Conservation (phyloP, 1,284 basidiomycete species). For the Moesziomyces parantarcticus region DNA sequence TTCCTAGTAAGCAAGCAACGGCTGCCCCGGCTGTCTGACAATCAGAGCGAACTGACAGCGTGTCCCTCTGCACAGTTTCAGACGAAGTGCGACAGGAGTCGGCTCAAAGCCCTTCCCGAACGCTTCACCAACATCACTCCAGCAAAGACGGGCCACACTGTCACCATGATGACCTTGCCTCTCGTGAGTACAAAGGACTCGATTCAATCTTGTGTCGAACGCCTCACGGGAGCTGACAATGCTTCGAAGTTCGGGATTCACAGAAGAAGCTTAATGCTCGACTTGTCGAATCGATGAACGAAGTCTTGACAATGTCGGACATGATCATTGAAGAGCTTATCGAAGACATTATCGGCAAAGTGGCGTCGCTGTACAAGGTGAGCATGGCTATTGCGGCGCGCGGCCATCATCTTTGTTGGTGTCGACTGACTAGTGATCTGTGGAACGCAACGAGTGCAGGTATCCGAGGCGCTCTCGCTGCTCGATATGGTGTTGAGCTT, state of each 20-base stretch:
- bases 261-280: conserved; percentile 82
- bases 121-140: conserved; percentile 76
- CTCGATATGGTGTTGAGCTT: conserved; percentile 56
- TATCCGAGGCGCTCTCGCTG: conserved; percentile 56
- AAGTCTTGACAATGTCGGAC: conserved; percentile 82
- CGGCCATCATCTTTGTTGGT: too few relatives aligned
- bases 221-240: neutral
- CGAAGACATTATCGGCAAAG: conserved; percentile 28
- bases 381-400: neutral
- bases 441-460: conserved; percentile 12
- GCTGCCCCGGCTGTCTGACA: too few relatives aligned
- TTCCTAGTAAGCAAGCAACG: conserved; percentile 73
- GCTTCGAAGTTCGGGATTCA: too few relatives aligned
- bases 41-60: neutral
- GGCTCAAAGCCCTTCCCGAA: conserved; percentile 9
- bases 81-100: conserved; percentile 16
- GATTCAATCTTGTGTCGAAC: neutral
- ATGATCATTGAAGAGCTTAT: conserved; percentile 44
- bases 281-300: conserved; percentile 84
- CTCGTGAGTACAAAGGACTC: conserved; percentile 30
- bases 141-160: conserved; percentile 74
- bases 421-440: too few relatives aligned
- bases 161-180: conserved; percentile 81
- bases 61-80: conserved; percentile 11
- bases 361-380: conserved; percentile 54